Percentiles rank a stretch among this genome's conserved stretches.
These are phyloP conservation scores for Parmelia sp. DNA, from an alignment of 495 filamentous ascomycete genomes.

Conservation along the genomic window DNA sequence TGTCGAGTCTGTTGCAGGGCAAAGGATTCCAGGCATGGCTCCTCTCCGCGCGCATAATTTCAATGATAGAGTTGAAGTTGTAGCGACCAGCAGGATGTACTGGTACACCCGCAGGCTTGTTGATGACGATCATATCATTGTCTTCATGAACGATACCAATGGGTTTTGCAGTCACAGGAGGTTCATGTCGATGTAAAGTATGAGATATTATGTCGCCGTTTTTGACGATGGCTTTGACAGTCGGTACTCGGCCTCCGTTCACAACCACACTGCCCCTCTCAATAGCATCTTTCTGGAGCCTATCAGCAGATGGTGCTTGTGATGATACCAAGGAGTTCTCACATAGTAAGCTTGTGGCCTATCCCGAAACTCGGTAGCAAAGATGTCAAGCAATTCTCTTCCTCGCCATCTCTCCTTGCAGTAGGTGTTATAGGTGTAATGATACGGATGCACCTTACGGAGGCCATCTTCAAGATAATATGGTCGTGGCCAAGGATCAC, in stretches of 20 bases:
- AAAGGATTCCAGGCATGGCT: slow-evolving; percentile 63
- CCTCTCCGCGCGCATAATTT: slow-evolving; percentile 82
- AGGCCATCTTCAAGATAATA: slow-evolving; percentile 78
- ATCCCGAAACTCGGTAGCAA: slow-evolving; percentile 79
- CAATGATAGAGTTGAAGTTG: slow-evolving; percentile 86
- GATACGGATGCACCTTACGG: slow-evolving; percentile 77
- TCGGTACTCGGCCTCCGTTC: slow-evolving; percentile 57
- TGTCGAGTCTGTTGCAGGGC: slow-evolving; percentile 89
- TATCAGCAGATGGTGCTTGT: slow-evolving; percentile 11
- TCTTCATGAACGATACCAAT: slow-evolving; percentile 85
- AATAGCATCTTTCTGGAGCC: slow-evolving; percentile 66
- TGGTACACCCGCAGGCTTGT: slow-evolving; percentile 90
- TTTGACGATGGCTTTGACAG: slow-evolving; percentile 53
- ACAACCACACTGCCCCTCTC: slow-evolving; percentile 65
- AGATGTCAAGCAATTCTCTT: slow-evolving; percentile 68
- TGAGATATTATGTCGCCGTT: slow-evolving; percentile 87
- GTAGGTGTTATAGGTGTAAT: slow-evolving; percentile 90
- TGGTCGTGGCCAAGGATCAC: slow-evolving; percentile 52
- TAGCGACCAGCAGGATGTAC: slow-evolving; percentile 94
- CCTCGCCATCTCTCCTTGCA: slow-evolving; percentile 87
- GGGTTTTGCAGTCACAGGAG: slow-evolving; percentile 73
- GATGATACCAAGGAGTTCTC: slow-evolving; percentile 22
- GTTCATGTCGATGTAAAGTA: slow-evolving; percentile 92
- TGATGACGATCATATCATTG: slow-evolving; percentile 85
- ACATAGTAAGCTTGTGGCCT: slow-evolving; percentile 83